phyloP scores from a whole-genome alignment of 306 rosid genomes.

The Vigna mungo region DNA sequence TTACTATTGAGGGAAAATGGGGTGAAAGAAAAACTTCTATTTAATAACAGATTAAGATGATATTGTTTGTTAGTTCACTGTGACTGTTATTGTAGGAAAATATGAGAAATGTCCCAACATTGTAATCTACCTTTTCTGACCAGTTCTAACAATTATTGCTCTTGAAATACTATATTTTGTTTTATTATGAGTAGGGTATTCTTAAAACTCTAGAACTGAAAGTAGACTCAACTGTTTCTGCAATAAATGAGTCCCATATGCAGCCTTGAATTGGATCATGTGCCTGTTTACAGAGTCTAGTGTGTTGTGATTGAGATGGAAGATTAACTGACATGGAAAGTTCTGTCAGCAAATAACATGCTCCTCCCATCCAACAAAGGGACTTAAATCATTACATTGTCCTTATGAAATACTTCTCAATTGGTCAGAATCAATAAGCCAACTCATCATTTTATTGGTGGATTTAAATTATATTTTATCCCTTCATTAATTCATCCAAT shows the following conservation, averaged over 20 bases:
- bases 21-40: slow-evolving; percentile 36
- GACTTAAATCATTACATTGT: slow-evolving; percentile 25
- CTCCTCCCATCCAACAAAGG: not conserved
- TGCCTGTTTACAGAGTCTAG: slow-evolving; percentile 14
- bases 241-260: slow-evolving; percentile 31
- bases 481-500: not conserved
- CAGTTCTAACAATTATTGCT: slow-evolving; percentile 29
- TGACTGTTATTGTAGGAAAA: slow-evolving; percentile 3
- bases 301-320: not conserved
- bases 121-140: slow-evolving; percentile 9
- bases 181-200: slow-evolving; percentile 10
- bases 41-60: slow-evolving; percentile 14
- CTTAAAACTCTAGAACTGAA: slow-evolving; percentile 23
- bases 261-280: slow-evolving; percentile 12
- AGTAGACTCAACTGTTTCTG: slow-evolving; percentile 15
- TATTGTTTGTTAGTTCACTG: slow-evolving; percentile 17
- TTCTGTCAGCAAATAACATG: not conserved
- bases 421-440: slow-evolving; percentile 18
- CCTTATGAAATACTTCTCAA: slow-evolving; percentile 1
- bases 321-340: slow-evolving; percentile 17
- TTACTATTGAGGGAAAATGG: slow-evolving; percentile 31
- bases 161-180: slow-evolving; percentile 21
- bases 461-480: not conserved
- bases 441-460: not conserved
- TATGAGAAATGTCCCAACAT: slow-evolving; percentile 19